phyloP scores from a whole-genome alignment of 306 rosid species.

The Prunus kanzakura region DNA sequence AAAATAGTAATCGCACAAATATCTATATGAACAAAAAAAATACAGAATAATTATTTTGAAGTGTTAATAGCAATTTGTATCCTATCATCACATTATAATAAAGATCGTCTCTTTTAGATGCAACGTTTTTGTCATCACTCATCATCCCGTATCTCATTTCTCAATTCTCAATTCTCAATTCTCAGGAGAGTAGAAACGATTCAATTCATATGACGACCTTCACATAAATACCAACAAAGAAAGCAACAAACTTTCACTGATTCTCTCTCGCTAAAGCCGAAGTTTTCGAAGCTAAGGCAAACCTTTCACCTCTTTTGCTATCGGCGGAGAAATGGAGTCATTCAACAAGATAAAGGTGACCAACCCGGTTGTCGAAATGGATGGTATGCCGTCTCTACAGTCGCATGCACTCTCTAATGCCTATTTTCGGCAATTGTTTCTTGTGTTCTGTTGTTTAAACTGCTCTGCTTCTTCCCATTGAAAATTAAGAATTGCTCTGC shows the following conservation, averaged over 20 bases:
- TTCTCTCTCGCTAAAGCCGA: not conserved
- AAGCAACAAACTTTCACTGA: not conserved
- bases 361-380: constrained; percentile 98
- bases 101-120: no score
- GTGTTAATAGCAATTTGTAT: no score
- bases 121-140: constrained; percentile 3
- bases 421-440: not conserved
- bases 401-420: not conserved
- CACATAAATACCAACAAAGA: no score
- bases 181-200: not conserved
- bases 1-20: no score
- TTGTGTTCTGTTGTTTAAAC: not conserved
- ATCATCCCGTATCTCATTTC: not conserved
- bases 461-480: not conserved
- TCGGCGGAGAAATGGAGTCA: constrained; percentile 28
- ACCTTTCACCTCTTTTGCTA: not conserved
- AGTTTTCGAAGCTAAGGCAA: not conserved
- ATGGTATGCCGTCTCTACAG: constrained; percentile 42
- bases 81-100: no score
- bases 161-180: not conserved
- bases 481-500: not conserved
- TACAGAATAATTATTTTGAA: no score
- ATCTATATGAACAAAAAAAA: no score
- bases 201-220: not conserved
- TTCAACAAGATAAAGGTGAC: constrained; percentile 75